phyloP scores from a whole-genome alignment of 2,329 filamentous ascomycete genomes.

The Ophiosphaerella korrae region DNA sequence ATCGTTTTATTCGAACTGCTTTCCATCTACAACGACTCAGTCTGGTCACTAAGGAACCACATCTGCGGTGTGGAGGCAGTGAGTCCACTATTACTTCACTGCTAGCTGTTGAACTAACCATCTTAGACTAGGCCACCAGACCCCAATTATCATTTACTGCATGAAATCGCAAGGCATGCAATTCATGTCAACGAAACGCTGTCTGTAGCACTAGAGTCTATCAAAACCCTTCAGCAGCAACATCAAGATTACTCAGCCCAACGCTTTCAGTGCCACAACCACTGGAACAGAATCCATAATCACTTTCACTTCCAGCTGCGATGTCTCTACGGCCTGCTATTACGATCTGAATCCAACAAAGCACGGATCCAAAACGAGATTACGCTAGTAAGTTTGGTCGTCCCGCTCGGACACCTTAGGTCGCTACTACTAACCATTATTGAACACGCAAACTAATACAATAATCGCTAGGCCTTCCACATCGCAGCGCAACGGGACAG shows the following conservation, averaged over 20 bases:
- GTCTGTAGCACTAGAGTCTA: constrained; percentile 13
- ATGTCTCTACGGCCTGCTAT: constrained; percentile 11
- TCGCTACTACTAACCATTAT: no score
- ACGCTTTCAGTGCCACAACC: no score
- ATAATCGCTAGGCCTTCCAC: constrained; percentile 24
- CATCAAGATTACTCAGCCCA: no score
- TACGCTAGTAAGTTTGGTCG: constrained; percentile 24
- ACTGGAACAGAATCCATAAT: constrained; percentile 9
- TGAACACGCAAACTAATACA: no score
- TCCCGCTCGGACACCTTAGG: no score
- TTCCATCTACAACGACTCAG: constrained; percentile 19
- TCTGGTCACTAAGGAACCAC: constrained; percentile 21
- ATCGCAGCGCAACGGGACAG: constrained; percentile 21
- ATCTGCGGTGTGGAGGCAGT: constrained; percentile 23
- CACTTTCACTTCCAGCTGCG: constrained; percentile 16
- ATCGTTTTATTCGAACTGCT: constrained; percentile 12
- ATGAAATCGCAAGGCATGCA: constrained; percentile 22
- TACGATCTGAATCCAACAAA: constrained; percentile 18
- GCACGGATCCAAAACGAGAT: constrained; percentile 24
- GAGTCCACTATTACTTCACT: constrained; percentile 1
- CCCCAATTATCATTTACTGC: constrained; percentile 15
- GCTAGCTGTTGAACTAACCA: constrained; percentile 4
- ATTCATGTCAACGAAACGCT: constrained; percentile 21
- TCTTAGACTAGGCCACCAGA: constrained; percentile 15
- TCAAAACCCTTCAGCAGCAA: constrained; percentile 13